A percentile compares a stretch with the other conserved stretches of the same genome.
Evolutionary conservation across 208 protist genomes (phyloP).

Genomic region (Trypanosoma theileri): DNA sequence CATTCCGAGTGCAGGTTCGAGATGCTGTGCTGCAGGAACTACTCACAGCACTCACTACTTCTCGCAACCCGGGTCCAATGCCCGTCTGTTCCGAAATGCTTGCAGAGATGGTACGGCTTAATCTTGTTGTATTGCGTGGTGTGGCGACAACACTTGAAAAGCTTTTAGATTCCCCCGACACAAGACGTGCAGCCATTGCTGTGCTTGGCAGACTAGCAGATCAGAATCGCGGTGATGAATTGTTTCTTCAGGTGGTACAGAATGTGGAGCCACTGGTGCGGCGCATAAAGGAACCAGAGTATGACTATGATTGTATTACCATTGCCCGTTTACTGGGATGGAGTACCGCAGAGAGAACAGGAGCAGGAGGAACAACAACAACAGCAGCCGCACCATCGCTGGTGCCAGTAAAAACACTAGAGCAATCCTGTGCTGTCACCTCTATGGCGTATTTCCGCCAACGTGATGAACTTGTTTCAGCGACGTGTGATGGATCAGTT

Average conservation of each 20-base stretch:
- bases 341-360: constrained; percentile 8
- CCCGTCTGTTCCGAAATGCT: constrained; percentile 49
- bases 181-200: constrained; percentile 42
- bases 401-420: constrained; percentile 14
- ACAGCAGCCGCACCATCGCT: neutral
- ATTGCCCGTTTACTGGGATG: constrained; percentile 55
- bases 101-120: constrained; percentile 46
- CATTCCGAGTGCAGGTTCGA: constrained; percentile 45
- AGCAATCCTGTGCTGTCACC: constrained; percentile 40
- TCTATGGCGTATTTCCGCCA: constrained; percentile 65
- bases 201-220: constrained; percentile 61
- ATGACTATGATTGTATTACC: constrained; percentile 66
- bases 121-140: constrained; percentile 55
- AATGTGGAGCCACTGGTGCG: constrained; percentile 40
- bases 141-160: constrained; percentile 52
- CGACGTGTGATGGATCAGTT: constrained; percentile 61
- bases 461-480: constrained; percentile 76
- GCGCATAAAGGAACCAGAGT: constrained; percentile 44
- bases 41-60: constrained; percentile 39
- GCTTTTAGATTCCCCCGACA: constrained; percentile 43
- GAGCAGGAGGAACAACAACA: neutral
- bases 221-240: constrained; percentile 36
- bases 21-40: constrained; percentile 60
- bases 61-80: constrained; percentile 24
- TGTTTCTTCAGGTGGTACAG: constrained; percentile 36